Conservation (phyloP, 352 stramenopile genomes). For the Pelagophyceae sp. region DNA sequence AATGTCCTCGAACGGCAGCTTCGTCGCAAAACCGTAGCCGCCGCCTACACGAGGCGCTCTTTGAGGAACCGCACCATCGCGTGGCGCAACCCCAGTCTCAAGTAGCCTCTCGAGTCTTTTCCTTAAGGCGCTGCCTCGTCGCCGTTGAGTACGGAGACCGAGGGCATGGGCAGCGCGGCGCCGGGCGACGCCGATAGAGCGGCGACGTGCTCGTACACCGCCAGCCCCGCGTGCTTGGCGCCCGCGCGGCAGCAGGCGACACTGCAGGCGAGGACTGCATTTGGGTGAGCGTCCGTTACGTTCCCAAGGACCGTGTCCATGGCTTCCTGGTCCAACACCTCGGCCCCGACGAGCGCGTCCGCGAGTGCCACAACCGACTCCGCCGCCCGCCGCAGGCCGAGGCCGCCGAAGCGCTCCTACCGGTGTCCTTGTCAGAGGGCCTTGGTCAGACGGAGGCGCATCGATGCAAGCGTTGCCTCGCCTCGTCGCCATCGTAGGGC, state of each 20-base stretch:
- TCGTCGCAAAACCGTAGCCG: neutral
- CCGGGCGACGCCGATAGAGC: neutral
- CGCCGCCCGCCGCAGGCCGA: neutral
- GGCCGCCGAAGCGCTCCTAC: neutral
- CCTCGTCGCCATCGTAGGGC: neutral
- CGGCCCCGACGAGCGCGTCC: neutral
- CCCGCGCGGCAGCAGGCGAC: slow-evolving; percentile 3
- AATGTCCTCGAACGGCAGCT: neutral
- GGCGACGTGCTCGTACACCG: slow-evolving; percentile 4
- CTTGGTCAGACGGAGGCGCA: no score
- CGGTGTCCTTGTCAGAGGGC: no score
- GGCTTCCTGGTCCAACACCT: slow-evolving; percentile 1
- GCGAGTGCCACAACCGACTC: neutral
- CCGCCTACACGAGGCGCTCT: no score
- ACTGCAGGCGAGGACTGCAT: neutral
- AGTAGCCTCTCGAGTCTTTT: no score
- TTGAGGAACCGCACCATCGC: no score
- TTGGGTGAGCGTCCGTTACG: neutral
- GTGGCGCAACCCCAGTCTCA: no score
- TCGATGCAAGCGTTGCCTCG: no score
- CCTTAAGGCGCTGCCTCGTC: no score
- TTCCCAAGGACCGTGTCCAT: neutral
- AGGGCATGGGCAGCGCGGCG: neutral
- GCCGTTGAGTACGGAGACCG: neutral
- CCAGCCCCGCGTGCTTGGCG: neutral